These are phyloP conservation scores for Lactifluus piperatus DNA, from an alignment of 768 basidiomycete species.

Conservation along the genomic window DNA sequence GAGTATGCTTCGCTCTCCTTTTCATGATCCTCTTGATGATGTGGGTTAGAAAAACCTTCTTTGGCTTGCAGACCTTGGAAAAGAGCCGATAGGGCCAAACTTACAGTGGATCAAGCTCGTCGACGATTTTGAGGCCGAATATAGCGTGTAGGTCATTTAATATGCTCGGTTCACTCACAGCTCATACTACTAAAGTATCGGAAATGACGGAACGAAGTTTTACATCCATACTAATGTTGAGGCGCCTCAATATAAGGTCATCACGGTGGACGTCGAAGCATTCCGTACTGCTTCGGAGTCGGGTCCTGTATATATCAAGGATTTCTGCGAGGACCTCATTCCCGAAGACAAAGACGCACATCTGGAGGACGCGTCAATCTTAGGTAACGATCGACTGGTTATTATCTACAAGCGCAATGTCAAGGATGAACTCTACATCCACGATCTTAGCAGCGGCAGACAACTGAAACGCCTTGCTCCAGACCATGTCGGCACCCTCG, in stretches of 20 bases:
- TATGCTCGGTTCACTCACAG: neutral
- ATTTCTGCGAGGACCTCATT: constrained; percentile 50
- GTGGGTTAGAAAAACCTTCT: constrained; percentile 53
- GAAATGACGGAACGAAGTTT: constrained; percentile 53
- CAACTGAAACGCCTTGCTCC: constrained; percentile 47
- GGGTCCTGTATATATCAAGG: constrained; percentile 25
- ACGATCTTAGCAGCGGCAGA: constrained; percentile 42
- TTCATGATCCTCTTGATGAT: neutral
- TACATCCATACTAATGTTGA: constrained; percentile 58
- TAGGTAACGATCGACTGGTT: constrained; percentile 49
- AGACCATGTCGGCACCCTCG: constrained; percentile 60
- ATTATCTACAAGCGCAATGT: constrained; percentile 70
- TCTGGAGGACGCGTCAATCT: constrained; percentile 40
- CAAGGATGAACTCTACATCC: constrained; percentile 72
- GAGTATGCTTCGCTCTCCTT: constrained; percentile 31
- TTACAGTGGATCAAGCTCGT: constrained; percentile 69
- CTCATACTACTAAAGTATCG: constrained; percentile 36
- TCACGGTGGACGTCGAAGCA: constrained; percentile 53
- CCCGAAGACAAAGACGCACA: constrained; percentile 58
- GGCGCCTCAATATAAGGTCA: constrained; percentile 58
- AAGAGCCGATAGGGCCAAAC: constrained; percentile 49
- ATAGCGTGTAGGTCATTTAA: constrained; percentile 43
- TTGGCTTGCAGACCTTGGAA: constrained; percentile 62
- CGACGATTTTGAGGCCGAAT: constrained; percentile 59
- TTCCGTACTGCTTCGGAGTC: constrained; percentile 7